Evolutionary conservation across 169 alveolate species (phyloP).

Genomic region (Plasmodium blacklocki): DNA sequence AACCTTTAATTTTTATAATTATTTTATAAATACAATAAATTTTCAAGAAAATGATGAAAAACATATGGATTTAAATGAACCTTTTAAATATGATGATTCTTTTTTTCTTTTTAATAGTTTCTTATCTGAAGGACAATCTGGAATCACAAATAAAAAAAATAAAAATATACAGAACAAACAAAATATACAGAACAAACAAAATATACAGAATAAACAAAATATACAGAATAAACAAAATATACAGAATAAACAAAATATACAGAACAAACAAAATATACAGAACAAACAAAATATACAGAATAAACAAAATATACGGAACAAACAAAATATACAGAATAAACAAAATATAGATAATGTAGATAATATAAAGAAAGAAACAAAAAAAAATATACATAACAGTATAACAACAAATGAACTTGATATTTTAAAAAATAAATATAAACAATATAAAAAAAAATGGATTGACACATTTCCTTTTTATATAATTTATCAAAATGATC

Average conservation of each 20-base stretch:
- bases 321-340: no score
- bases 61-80: neutral
- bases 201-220: no score
- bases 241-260: no score
- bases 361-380: neutral
- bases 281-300: no score
- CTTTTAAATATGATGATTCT: constrained; percentile 63
- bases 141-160: neutral
- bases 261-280: no score
- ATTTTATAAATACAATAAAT: neutral
- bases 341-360: neutral
- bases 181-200: no score
- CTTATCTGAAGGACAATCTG: no score
- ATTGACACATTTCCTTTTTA: constrained; percentile 3
- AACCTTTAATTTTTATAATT: constrained; percentile 1
- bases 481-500: constrained; percentile 11
- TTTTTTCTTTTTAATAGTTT: constrained; percentile 7
- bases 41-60: neutral
- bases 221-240: no score
- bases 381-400: neutral
- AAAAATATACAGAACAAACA: no score
- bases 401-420: neutral
- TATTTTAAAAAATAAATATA: neutral
- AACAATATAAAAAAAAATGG: neutral
- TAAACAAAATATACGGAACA: no score